Evolutionary conservation across 495 filamentous ascomycete species (phyloP).

Genomic region (Xeromyces bisporus): DNA sequence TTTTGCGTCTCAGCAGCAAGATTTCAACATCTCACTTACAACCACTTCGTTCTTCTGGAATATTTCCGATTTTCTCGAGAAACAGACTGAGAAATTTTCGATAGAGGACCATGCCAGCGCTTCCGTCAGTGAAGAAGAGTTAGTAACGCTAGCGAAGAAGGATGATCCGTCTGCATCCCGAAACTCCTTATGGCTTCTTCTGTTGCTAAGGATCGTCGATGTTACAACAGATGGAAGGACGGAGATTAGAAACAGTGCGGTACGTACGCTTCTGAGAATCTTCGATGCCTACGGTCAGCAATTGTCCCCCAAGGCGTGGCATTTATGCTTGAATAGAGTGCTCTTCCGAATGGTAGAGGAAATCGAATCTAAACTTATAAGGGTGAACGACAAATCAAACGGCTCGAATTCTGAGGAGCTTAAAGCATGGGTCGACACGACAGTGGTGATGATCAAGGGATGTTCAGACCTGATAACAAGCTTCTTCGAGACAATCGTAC

Average conservation of each 20-base stretch:
- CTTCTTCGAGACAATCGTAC: slow-evolving; percentile 44
- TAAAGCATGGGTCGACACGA: slow-evolving; percentile 58
- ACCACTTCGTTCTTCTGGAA: slow-evolving; percentile 92
- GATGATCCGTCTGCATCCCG: slow-evolving; percentile 24
- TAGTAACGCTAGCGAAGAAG: slow-evolving; percentile 18
- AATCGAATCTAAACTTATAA: slow-evolving; percentile 15
- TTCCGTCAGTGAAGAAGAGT: slow-evolving; percentile 23
- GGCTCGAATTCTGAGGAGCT: slow-evolving; percentile 13
- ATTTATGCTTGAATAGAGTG: slow-evolving; percentile 61
- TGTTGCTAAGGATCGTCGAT: slow-evolving; percentile 60
- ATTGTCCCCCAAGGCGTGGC: slow-evolving; percentile 64
- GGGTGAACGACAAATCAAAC: slow-evolving; percentile 10
- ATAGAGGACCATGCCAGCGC: slow-evolving; percentile 26
- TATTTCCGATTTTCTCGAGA: slow-evolving; percentile 67
- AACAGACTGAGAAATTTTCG: slow-evolving; percentile 25
- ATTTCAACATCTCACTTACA: slow-evolving; percentile 89
- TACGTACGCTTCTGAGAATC: slow-evolving; percentile 80
- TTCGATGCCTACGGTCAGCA: slow-evolving; percentile 81
- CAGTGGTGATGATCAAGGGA: slow-evolving; percentile 54
- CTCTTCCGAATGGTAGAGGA: slow-evolving; percentile 55
- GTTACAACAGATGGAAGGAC: slow-evolving; percentile 60
- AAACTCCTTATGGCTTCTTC: slow-evolving; percentile 62
- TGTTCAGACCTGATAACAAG: slow-evolving; percentile 49
- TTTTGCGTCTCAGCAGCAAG: slow-evolving; percentile 74
- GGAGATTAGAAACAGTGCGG: slow-evolving; percentile 82